Evolutionary conservation across 2,329 filamentous ascomycete species (phyloP).

Genomic region (Ceratocystis colombiana): DNA sequence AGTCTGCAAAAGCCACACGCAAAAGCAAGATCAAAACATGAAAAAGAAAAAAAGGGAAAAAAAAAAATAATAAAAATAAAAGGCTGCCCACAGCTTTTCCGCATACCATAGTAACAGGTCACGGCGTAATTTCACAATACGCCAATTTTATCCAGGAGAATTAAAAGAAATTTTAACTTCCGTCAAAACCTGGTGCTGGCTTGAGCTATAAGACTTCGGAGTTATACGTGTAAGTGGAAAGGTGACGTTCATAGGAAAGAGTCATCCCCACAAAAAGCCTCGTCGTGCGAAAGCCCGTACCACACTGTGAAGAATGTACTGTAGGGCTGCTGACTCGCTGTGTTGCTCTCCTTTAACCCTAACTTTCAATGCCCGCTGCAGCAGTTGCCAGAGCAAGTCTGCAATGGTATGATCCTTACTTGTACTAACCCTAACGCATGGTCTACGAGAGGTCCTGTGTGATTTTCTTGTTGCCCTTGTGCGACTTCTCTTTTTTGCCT

Average conservation of each 20-base stretch:
- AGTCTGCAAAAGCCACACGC: neutral
- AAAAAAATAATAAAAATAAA: neutral
- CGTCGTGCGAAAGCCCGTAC: neutral
- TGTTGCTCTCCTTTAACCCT: neutral
- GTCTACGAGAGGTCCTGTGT: neutral
- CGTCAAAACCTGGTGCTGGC: constrained; percentile 14
- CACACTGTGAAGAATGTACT: neutral
- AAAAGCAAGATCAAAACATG: neutral
- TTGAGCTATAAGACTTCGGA: constrained; percentile 12
- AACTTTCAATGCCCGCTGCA: neutral
- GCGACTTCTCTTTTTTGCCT: neutral
- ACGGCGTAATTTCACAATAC: constrained; percentile 6
- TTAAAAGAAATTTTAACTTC: neutral
- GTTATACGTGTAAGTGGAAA: constrained; percentile 21
- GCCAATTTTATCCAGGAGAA: constrained; percentile 1
- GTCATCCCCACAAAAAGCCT: neutral
- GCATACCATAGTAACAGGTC: neutral
- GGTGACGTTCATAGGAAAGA: constrained; percentile 15
- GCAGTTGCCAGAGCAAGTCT: neutral
- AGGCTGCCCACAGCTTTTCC: neutral
- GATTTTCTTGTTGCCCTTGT: neutral
- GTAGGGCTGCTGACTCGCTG: neutral
- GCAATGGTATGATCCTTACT: neutral
- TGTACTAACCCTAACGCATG: too few relatives aligned
- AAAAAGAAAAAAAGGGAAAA: neutral